Evolutionary conservation across 2,329 filamentous ascomycete genomes (phyloP).

Genomic region (Nannizzia gypsea): DNA sequence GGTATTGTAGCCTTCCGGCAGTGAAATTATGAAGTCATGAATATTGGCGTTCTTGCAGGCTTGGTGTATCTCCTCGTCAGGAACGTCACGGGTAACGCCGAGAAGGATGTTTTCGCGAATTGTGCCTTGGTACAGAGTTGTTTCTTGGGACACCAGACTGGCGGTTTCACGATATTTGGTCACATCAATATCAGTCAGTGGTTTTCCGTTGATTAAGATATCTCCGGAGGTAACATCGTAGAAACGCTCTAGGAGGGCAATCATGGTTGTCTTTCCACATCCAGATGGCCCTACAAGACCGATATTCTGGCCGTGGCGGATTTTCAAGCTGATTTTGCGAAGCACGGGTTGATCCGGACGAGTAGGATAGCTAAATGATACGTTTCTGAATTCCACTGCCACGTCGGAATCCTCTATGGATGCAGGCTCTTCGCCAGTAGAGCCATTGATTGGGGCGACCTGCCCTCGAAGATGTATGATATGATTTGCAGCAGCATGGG

Average conservation of each 20-base stretch:
- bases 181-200: slow-evolving; percentile 49
- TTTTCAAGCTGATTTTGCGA: slow-evolving; percentile 23
- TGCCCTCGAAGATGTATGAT: slow-evolving; percentile 39
- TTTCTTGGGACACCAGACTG: slow-evolving; percentile 63
- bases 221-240: slow-evolving; percentile 55
- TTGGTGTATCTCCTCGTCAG: slow-evolving; percentile 23
- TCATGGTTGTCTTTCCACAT: slow-evolving; percentile 55
- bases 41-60: slow-evolving; percentile 29
- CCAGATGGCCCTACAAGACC: slow-evolving; percentile 48
- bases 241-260: slow-evolving; percentile 51
- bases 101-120: slow-evolving; percentile 59
- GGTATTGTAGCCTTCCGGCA: slow-evolving; percentile 29
- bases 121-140: slow-evolving; percentile 58
- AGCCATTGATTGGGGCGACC: slow-evolving; percentile 31
- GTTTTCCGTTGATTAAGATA: slow-evolving; percentile 52
- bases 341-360: slow-evolving; percentile 21
- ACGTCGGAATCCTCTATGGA: slow-evolving; percentile 26
- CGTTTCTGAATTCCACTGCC: slow-evolving; percentile 35
- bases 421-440: slow-evolving; percentile 19
- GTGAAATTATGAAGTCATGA: slow-evolving; percentile 28
- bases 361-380: slow-evolving; percentile 29
- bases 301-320: slow-evolving; percentile 40
- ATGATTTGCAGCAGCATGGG: slow-evolving; percentile 39
- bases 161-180: slow-evolving; percentile 52
- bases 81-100: slow-evolving; percentile 29